Base-by-base conservation (phyloP, 495 filamentous ascomycete species). In the Chaetomium cochliodes region DNA sequence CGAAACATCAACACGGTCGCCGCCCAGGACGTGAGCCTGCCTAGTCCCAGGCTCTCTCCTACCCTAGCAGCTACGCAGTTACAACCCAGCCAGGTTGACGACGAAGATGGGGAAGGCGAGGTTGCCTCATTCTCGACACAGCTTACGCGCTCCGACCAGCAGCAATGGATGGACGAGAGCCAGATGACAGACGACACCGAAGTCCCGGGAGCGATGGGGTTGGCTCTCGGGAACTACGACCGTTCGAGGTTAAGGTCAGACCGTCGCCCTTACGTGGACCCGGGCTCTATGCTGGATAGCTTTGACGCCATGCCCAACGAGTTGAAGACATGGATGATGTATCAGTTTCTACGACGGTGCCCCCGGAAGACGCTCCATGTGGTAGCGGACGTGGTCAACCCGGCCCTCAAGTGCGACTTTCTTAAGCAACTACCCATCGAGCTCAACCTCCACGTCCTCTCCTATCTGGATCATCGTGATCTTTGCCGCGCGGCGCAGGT, bases 381-480 rank as follows among this genome's bases (percentile, higher is more conserved):
- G 55, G 90, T 99, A 67, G 92, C 96, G 25, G 88, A 92, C 66
- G 87, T 92, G 41, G 93, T 99, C 63, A 97, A 97, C 73, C 96
- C 96, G 7, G 92, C 93, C n/a, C 77, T 99, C 65, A 96, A 96
- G 76, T 96, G 91, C 71, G 93, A 99, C 73, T 96, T 97, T 70
- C 73, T 99, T 64, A 82, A 83, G 46, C 81, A 91, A 63, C 84
- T 99, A 20, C 94, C 94, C 22, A 75, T 88, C 4, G 94, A 99
- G 72, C 85, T 99, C 23, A 91, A 90, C 65, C 80, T 96, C 18
- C 90, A 96, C 65, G 86, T 98, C 65, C 82, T 96, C 37, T 89
- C 90, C 56, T 94, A 92, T 69, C 85, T 99, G 20, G 90, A 97
- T 70, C 82, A 88, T 30, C 86, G 90, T 70, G 93, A 92, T 66